These are phyloP conservation scores for Kurtzmaniella fragi DNA, from an alignment of 805 yeast genomes.

Conservation along the genomic window DNA sequence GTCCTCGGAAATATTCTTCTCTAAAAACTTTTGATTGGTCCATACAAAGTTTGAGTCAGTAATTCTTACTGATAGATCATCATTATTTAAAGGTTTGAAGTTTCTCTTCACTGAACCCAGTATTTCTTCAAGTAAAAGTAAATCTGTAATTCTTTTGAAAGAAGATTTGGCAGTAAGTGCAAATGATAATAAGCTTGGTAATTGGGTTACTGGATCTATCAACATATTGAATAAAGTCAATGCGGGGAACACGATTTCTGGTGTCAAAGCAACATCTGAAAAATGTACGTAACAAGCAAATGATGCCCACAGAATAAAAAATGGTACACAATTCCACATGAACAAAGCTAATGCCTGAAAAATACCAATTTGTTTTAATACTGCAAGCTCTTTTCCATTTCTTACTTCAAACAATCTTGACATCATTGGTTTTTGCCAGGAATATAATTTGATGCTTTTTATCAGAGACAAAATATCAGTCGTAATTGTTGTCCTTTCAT, in stretches of 20 bases:
- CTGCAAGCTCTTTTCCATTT: conserved; percentile 19
- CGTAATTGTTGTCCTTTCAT: conserved; percentile 20
- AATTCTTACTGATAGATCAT: no score
- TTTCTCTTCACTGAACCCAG: no score
- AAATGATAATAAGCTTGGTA: conserved; percentile 19
- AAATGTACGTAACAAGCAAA: conserved; percentile 16
- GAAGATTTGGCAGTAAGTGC: conserved; percentile 17
- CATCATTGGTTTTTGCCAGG: conserved; percentile 29
- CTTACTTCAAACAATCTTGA: conserved; percentile 17
- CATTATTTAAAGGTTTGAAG: no score
- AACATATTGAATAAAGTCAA: conserved; percentile 24
- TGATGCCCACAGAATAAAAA: conserved; percentile 20
- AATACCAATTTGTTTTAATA: conserved; percentile 16
- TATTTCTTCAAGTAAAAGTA: no score
- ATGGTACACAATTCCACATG: conserved; percentile 25
- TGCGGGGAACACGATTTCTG: conserved; percentile 27
- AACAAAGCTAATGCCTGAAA: conserved; percentile 19
- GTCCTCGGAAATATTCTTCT: no score
- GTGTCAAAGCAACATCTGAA: conserved; percentile 17
- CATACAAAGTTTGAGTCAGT: conserved; percentile 17
- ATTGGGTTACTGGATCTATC: no score
- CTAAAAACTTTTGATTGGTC: conserved; percentile 8
- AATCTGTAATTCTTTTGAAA: no score
- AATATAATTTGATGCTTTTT: conserved; percentile 25
- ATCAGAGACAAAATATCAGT: conserved; percentile 23